Conservation (phyloP, 2,329 filamentous ascomycete species). For the Penicillium sp. region DNA sequence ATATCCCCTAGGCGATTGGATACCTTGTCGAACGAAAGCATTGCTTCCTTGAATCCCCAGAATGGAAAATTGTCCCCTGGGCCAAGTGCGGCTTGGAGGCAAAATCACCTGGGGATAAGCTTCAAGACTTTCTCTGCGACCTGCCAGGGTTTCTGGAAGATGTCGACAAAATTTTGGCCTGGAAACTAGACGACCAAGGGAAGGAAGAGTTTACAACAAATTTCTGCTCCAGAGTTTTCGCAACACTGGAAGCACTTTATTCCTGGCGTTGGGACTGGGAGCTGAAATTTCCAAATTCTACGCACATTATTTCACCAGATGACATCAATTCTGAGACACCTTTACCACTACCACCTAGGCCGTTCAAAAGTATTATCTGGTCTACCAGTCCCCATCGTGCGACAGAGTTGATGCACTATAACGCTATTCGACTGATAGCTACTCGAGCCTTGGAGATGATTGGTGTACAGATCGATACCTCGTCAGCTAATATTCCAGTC, state of each 20-base stretch:
- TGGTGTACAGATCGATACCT: slow-evolving; percentile 2
- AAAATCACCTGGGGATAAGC: slow-evolving; percentile 6
- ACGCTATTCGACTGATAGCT: slow-evolving; percentile 13
- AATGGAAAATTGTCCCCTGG: slow-evolving; percentile 25
- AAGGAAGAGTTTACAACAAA: slow-evolving; percentile 8
- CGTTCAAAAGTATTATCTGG: slow-evolving; percentile 21
- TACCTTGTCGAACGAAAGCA: slow-evolving; percentile 20
- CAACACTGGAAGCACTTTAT: slow-evolving; percentile 12
- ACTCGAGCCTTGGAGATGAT: slow-evolving; percentile 9
- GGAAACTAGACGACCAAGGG: background rate
- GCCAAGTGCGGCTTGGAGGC: slow-evolving; percentile 10
- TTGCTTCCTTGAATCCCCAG: slow-evolving; percentile 19
- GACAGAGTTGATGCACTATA: slow-evolving; percentile 19
- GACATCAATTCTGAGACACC: background rate
- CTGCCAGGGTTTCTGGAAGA: slow-evolving; percentile 21
- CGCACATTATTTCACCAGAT: slow-evolving; percentile 4
- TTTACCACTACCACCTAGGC: slow-evolving; percentile 5
- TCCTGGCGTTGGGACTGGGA: slow-evolving; percentile 24
- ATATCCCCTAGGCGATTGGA: slow-evolving; percentile 6
- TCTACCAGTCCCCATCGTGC: slow-evolving; percentile 15
- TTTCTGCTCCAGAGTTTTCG: background rate
- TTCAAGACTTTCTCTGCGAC: slow-evolving; percentile 19
- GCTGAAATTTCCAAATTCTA: slow-evolving; percentile 11
- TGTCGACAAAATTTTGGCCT: slow-evolving; percentile 3
- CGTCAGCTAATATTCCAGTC: background rate